Conservation (phyloP, 2,329 filamentous ascomycete genomes). For the Aspergillus brasiliensis region DNA sequence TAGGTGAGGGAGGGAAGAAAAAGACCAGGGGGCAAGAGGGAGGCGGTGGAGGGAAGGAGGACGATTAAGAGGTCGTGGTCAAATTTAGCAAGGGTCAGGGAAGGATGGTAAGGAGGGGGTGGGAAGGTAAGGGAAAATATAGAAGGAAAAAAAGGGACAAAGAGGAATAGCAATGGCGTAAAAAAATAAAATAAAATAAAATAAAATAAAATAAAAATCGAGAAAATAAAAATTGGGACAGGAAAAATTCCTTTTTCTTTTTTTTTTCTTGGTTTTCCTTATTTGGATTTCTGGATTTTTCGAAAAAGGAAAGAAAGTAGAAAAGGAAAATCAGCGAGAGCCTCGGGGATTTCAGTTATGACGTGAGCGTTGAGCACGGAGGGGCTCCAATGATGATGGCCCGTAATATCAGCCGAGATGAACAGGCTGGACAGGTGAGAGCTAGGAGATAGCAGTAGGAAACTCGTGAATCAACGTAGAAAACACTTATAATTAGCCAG, state of each 20-base stretch:
- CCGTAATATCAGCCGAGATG: constrained; percentile 2
- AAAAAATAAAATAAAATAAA: constrained; percentile 20
- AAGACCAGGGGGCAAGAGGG: constrained; percentile 16
- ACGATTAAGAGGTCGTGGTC: constrained; percentile 18
- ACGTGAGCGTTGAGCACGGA: constrained; percentile 27
- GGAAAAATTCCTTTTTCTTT: not conserved
- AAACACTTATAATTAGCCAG: not conserved
- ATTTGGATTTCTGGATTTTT: no score
- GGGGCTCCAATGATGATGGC: constrained; percentile 3
- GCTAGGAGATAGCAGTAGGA: no score
- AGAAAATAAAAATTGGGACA: constrained; percentile 9
- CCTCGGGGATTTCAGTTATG: constrained; percentile 30
- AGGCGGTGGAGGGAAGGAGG: constrained; percentile 20
- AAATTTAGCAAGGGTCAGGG: constrained; percentile 21
- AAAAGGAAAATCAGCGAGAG: constrained; percentile 20
- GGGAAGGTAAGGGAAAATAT: constrained; percentile 13
- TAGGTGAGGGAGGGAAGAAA: constrained; percentile 13
- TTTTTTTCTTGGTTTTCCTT: no score
- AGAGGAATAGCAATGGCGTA: constrained; percentile 18
- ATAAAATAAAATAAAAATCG: constrained; percentile 18
- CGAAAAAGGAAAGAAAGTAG: constrained; percentile 13
- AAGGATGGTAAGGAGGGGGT: constrained; percentile 25
- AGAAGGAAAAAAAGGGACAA: constrained; percentile 13
- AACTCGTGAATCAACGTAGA: not conserved
- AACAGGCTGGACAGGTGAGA: not conserved